These are phyloP conservation scores for Castanea sativa DNA, from an alignment of 306 rosid species.

Conservation along the genomic window DNA sequence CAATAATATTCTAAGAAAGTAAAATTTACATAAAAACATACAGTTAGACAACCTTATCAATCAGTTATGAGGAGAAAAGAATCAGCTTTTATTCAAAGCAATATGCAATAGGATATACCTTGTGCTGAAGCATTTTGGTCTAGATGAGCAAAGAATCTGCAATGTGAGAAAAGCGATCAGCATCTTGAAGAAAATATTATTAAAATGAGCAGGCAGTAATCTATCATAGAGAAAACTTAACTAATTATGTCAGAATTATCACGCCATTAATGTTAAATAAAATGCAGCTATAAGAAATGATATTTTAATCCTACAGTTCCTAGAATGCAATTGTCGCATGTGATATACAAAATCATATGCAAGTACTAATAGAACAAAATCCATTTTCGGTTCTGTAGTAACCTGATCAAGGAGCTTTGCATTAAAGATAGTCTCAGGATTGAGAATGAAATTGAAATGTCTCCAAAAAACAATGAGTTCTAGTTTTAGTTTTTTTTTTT, in stretches of 20 bases:
- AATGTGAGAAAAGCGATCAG: no score
- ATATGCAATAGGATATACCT: neutral
- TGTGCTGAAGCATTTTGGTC: conserved; percentile 42
- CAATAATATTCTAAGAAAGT: conserved; percentile 2
- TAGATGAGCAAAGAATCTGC: conserved; percentile 36
- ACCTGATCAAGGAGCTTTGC: neutral
- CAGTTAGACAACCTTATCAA: conserved; percentile 18
- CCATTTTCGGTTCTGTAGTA: neutral
- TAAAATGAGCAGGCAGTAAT: no score
- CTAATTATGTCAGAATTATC: no score
- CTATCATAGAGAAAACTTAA: no score
- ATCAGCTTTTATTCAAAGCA: neutral
- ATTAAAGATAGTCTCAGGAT: neutral
- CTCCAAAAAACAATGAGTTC: neutral
- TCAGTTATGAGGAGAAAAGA: conserved; percentile 7
- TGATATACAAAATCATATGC: no score
- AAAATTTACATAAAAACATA: neutral
- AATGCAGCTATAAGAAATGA: no score
- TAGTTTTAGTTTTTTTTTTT: neutral
- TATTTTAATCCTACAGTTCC: no score
- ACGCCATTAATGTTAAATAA: no score
- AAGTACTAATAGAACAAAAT: no score
- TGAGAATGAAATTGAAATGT: neutral
- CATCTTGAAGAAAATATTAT: no score
- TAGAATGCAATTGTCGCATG: no score